Base-by-base conservation (phyloP, 257 asterid genomes). In the Gentiana dahurica region DNA sequence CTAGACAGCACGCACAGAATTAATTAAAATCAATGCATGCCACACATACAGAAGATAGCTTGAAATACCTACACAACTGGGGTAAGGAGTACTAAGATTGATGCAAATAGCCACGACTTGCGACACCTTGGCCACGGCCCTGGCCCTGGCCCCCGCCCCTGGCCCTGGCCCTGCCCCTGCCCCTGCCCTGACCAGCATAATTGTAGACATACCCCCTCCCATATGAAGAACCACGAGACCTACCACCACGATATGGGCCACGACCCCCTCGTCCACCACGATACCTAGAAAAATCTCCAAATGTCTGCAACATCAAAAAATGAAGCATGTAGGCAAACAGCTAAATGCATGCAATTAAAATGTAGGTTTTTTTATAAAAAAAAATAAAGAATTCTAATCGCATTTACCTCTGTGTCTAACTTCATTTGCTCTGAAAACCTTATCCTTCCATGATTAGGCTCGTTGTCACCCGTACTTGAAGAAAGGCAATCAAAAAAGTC, bases 351-450 rank as follows among this genome's bases (percentile, higher is more conserved):
- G 3, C 46, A 15, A 15, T 24, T 24, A 24, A 24, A 24, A 24
- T 24, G 24, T 24, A 24, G 24, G 24, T 24, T 24, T 24, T 24
- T 24, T 24, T 24, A 24, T 24, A 24, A 24, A 24, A 24, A 24
- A 0, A 24, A 24, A 24, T 24, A 7, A 33, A 8, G 1, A 3
- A 63, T 45, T 9, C 50, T 59, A 32, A 3, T 4, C 39, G 3
- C 12, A 9, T 45, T 50, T 80, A 91, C 98, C 97, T 91, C 95
- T 4, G 89, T 74, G 58, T 91, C 98, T 37, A 85, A 62, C 93
- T 88, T 91, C 87, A 82, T 78, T 73, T 85, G 95, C 77, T 91
- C 98, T 0, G 95, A 88, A 59, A 83, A 91, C 72, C 94, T 81
- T 34, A 91, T 53, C 84, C 98, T 83, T 65, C 76, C 93, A 61